Evolutionary conservation across 257 asterid species (phyloP), one percentile per base, ranked within the genome.

Genomic region (Sherardia arvensis): DNA sequence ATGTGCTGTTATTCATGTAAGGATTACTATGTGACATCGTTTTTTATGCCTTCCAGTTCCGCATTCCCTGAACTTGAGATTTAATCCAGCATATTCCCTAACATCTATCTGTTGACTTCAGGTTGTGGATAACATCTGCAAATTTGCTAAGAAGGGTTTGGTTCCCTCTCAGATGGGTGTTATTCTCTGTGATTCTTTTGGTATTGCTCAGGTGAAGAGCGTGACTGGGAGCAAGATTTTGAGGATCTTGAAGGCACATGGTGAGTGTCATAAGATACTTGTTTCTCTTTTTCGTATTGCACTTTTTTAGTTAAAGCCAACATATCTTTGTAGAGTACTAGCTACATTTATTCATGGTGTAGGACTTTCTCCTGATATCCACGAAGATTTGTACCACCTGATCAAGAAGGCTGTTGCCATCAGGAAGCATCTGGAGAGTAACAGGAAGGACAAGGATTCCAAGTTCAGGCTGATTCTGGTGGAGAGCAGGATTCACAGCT

Each of bases 331-430:
- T n/a, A n/a, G n/a, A n/a, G n/a, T n/a, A n/a, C n/a, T n/a, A n/a
- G n/a, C n/a, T n/a, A 53, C 20, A 25, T 6, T n/a, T n/a, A n/a
- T 29, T 10, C 73, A 79, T 28, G 82, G 73, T n/a, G n/a, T n/a
- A n/a, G n/a, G n/a, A n/a, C n/a, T n/a, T n/a, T n/a, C n/a, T n/a
- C n/a, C n/a, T n/a, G n/a, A n/a, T 66, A 77, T 77, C 59, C 76
- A 79, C 0, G 82, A 77, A 59, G 82, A 77, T 29, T 43, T 77
- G 60, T 77, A 77, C 72, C 82, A 77, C 43, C 64, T 77, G 2
- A 77, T 77, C 53, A 77, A 77, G 79, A 77, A 73, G 69, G 82
- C 79, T n/a, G 82, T 77, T 23, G 82, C 82, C 7, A 77, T 77
- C 55, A n/a, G n/a, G n/a, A 77, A 77, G 36, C 82, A 77, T 73